A percentile compares a stretch with the other conserved stretches of the same genome.
phyloP scores from a whole-genome alignment of 805 yeast species.

The Saccharomycopsis sp. region DNA sequence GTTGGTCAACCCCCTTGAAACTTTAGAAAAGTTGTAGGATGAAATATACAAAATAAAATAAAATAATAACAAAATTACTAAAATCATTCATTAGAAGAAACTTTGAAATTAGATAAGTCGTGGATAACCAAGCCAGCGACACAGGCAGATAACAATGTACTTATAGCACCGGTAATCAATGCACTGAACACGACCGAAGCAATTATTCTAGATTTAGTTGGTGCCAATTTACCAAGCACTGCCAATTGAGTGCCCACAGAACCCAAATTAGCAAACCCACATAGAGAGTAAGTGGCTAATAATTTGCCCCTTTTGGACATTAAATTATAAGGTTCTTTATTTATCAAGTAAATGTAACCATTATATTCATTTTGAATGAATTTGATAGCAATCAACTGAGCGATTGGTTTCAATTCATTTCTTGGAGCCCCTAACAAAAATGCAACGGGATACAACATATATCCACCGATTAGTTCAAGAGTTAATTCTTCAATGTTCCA shows the following conservation, averaged over 20 bases:
- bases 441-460: conserved; percentile 52
- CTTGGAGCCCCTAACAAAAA: conserved; percentile 53
- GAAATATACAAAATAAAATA: no score
- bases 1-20: no score
- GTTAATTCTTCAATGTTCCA: conserved; percentile 51
- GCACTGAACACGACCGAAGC: conserved; percentile 41
- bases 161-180: conserved; percentile 43
- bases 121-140: conserved; percentile 60
- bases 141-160: conserved; percentile 50
- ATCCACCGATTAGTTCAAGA: conserved; percentile 49
- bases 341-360: conserved; percentile 38
- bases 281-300: conserved; percentile 53
- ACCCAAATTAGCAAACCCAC: conserved; percentile 60
- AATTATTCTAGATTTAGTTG: conserved; percentile 41
- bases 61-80: no score
- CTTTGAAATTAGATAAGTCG: conserved; percentile 29
- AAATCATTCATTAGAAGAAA: no score
- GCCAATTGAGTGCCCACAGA: conserved; percentile 56
- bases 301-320: conserved; percentile 46
- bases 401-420: conserved; percentile 43
- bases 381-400: conserved; percentile 48
- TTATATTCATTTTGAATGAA: conserved; percentile 58
- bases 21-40: no score
- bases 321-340: conserved; percentile 37
- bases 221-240: conserved; percentile 51